A percentile compares a stretch with the other conserved stretches of the same genome.
Conservation (phyloP, 306 rosid species). For the Myrica gale region DNA sequence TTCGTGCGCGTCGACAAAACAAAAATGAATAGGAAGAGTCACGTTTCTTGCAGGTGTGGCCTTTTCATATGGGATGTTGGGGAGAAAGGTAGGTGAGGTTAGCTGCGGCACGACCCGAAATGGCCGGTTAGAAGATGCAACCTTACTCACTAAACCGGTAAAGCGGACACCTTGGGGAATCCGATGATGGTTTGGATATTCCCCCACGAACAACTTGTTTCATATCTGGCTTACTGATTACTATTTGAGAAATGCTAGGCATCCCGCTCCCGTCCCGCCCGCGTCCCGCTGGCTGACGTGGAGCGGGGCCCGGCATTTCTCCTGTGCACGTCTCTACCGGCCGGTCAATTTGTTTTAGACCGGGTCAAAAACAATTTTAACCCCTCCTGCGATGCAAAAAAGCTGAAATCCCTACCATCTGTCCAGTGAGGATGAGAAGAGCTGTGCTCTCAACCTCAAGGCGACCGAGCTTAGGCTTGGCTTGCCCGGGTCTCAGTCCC, state of each 20-base stretch:
- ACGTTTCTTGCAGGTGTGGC: neutral
- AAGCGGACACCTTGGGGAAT: conserved; percentile 7
- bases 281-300: too few relatives aligned
- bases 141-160: neutral
- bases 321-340: too few relatives aligned
- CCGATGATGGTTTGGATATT: neutral
- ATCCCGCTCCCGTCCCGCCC: too few relatives aligned
- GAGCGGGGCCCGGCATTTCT: too few relatives aligned
- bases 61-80: neutral
- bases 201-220: neutral
- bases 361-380: too few relatives aligned
- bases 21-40: neutral
- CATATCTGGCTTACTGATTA: too few relatives aligned
- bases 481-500: conserved; percentile 68
- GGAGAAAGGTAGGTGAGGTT: neutral
- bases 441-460: conserved; percentile 58
- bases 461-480: conserved; percentile 95
- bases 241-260: too few relatives aligned
- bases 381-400: too few relatives aligned
- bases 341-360: too few relatives aligned
- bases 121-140: neutral
- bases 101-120: neutral
- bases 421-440: conserved; percentile 46
- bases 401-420: neutral
- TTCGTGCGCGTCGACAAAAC: neutral